Evolutionary conservation across 2,329 filamentous ascomycete species (phyloP).

Genomic region (Fusarium subtropicale): DNA sequence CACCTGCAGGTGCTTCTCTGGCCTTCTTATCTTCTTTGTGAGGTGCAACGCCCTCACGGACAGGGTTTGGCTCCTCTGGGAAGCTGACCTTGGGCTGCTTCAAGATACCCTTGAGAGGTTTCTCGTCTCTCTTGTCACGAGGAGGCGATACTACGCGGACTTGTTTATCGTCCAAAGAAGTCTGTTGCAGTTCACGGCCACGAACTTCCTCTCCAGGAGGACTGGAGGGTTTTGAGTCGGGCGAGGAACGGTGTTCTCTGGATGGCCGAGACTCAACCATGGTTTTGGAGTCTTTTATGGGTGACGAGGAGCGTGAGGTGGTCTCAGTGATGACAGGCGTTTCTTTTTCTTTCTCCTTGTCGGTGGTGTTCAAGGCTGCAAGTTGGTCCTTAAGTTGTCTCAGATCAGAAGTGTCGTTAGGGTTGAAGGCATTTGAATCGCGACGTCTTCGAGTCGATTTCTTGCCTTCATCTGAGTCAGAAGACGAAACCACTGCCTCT

Average conservation of each 20-base stretch:
- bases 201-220: conserved; percentile 51
- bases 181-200: conserved; percentile 56
- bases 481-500: conserved; percentile 51
- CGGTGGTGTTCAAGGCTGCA: conserved; percentile 54
- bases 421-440: conserved; percentile 60
- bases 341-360: conserved; percentile 44
- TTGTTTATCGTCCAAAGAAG: conserved; percentile 58
- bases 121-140: conserved; percentile 70
- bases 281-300: conserved; percentile 25
- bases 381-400: conserved; percentile 64
- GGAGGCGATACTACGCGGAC: conserved; percentile 81
- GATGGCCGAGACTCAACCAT: conserved; percentile 25
- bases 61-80: conserved; percentile 84
- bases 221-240: conserved; percentile 29
- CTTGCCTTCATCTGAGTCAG: conserved; percentile 58
- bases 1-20: conserved; percentile 79
- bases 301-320: conserved; percentile 43
- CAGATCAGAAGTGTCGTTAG: conserved; percentile 64
- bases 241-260: conserved; percentile 30
- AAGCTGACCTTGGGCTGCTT: conserved; percentile 85
- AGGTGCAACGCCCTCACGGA: conserved; percentile 92
- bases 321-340: conserved; percentile 39
- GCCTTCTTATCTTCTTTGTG: conserved; percentile 84
- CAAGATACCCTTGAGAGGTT: conserved; percentile 84
- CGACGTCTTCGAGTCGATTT: conserved; percentile 54